Conservation (phyloP, 768 basidiomycete genomes). For the Psilocybe azurescens region DNA sequence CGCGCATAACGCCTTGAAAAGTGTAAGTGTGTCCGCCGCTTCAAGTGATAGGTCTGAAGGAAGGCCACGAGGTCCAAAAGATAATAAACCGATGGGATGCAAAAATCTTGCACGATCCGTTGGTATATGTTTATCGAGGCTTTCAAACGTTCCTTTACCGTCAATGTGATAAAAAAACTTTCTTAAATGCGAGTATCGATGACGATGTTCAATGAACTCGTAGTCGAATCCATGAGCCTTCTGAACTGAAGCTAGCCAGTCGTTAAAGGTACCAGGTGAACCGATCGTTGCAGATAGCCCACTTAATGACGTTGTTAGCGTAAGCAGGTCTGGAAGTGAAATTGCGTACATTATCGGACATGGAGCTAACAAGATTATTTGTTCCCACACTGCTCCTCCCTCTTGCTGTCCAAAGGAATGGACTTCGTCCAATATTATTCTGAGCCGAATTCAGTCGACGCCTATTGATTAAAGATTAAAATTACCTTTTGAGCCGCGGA, state of each 20-base stretch:
- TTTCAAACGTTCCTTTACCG: conserved; percentile 34
- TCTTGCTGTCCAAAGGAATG: conserved; percentile 76
- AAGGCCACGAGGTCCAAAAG: conserved; percentile 52
- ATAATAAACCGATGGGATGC: conserved; percentile 67
- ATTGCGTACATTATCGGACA: conserved; percentile 69
- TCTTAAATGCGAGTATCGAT: conserved; percentile 76
- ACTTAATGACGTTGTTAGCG: conserved; percentile 33
- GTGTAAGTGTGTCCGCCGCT: conserved; percentile 55
- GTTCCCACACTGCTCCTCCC: conserved; percentile 75
- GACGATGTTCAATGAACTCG: conserved; percentile 63
- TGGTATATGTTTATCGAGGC: conserved; percentile 40
- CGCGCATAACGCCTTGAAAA: conserved; percentile 51
- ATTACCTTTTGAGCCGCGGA: conserved; percentile 62
- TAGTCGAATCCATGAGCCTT: conserved; percentile 61
- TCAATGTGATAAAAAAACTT: conserved; percentile 61
- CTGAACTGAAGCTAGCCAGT: conserved; percentile 70
- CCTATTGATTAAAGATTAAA: conserved; percentile 4
- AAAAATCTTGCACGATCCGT: conserved; percentile 55
- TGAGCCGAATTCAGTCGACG: conserved; percentile 24
- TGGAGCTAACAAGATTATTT: conserved; percentile 71
- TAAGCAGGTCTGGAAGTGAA: conserved; percentile 9
- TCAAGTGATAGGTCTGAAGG: conserved; percentile 72
- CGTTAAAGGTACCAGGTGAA: conserved; percentile 64
- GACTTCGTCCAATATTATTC: conserved; percentile 73
- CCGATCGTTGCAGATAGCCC: conserved; percentile 79